These are phyloP conservation scores for Candida ovalis DNA, from an alignment of 805 yeast species.

Conservation along the genomic window DNA sequence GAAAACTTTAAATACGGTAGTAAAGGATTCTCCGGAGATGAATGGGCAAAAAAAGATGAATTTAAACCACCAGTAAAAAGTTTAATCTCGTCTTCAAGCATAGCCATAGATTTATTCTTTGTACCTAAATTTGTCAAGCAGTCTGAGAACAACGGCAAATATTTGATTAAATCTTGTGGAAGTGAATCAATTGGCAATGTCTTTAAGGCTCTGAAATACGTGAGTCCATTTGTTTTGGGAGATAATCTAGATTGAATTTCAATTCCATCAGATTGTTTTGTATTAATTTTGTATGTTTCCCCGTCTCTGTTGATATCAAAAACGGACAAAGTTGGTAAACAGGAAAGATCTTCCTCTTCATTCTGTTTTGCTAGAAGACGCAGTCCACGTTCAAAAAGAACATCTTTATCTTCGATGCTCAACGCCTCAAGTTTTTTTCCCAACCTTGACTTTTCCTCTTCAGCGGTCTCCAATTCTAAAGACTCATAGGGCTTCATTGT, in stretches of 20 bases:
- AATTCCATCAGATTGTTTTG: slow-evolving; percentile 16
- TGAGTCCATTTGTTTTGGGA: slow-evolving; percentile 66
- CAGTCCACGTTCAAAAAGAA: slow-evolving; percentile 58
- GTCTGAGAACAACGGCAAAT: slow-evolving; percentile 70
- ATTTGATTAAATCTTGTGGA: slow-evolving; percentile 62
- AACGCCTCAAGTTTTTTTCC: slow-evolving; percentile 39
- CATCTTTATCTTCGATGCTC: slow-evolving; percentile 50
- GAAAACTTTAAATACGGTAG: slow-evolving; percentile 51
- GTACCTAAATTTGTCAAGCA: slow-evolving; percentile 91
- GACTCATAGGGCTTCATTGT: slow-evolving; percentile 67
- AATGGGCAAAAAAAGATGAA: slow-evolving; percentile 53
- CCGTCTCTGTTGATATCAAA: slow-evolving; percentile 67
- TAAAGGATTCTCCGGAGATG: slow-evolving; percentile 48
- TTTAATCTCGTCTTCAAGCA: slow-evolving; percentile 80
- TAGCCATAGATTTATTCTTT: slow-evolving; percentile 59
- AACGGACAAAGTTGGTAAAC: slow-evolving; percentile 73
- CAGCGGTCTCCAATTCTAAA: slow-evolving; percentile 46
- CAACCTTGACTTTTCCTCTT: slow-evolving; percentile 57
- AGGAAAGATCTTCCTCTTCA: slow-evolving; percentile 66
- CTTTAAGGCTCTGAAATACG: slow-evolving; percentile 70
- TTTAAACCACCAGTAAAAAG: slow-evolving; percentile 80
- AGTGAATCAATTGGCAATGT: slow-evolving; percentile 46
- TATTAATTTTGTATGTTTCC: slow-evolving; percentile 34
- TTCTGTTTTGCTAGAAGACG: slow-evolving; percentile 60
- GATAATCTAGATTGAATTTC: slow-evolving; percentile 30